phyloP scores from a whole-genome alignment of 176 grass and related monocot genomes.

The Triticum dicoccoides region DNA sequence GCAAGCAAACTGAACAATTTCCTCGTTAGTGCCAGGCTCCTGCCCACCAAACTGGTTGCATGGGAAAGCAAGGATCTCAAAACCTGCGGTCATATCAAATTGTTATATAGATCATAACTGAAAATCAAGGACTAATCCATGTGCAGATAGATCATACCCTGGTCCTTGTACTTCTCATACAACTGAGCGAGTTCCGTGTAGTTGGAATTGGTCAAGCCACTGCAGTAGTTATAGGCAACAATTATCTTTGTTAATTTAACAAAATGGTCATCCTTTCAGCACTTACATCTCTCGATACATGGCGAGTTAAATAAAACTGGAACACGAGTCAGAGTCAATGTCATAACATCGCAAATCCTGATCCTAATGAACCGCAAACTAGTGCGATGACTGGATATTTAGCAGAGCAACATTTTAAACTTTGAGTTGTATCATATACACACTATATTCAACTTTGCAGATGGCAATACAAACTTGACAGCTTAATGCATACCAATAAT shows the following conservation, averaged over 20 bases:
- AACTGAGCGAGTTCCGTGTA: conserved; percentile 65
- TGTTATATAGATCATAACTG: conserved; percentile 18
- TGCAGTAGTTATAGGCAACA: conserved; percentile 28
- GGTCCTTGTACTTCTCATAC: conserved; percentile 66
- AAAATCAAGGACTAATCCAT: background rate
- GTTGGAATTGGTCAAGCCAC: conserved; percentile 80
- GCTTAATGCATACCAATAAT: background rate
- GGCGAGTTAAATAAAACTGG: background rate
- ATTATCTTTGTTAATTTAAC: conserved; percentile 2
- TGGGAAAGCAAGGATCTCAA: conserved; percentile 91
- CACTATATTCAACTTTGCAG: background rate
- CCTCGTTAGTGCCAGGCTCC: conserved; percentile 83
- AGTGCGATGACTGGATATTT: background rate
- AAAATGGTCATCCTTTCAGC: background rate
- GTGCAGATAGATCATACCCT: conserved; percentile 37
- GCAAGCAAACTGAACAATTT: conserved; percentile 84
- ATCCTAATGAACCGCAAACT: background rate
- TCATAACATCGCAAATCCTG: background rate
- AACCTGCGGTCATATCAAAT: conserved; percentile 44
- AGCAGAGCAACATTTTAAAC: background rate
- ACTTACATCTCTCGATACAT: background rate
- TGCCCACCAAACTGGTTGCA: conserved; percentile 93
- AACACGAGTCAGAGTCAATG: background rate
- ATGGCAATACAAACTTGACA: background rate
- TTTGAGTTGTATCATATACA: background rate